Evolutionary conservation across 2,329 filamentous ascomycete genomes (phyloP).

Genomic region (Colletotrichum sp.): DNA sequence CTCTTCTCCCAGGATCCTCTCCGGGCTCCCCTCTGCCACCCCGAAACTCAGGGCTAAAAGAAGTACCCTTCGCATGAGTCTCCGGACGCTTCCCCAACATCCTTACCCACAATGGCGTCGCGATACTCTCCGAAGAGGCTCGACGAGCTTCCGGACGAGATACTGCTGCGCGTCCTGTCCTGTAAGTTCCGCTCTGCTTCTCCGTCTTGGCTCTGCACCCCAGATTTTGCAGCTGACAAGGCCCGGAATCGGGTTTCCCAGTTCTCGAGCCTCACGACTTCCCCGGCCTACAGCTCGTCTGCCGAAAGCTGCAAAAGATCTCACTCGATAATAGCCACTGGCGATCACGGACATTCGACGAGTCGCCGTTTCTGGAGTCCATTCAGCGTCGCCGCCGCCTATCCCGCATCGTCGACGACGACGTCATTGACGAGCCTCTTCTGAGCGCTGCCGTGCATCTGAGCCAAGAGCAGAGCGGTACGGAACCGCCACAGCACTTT

Average conservation of each 20-base stretch:
- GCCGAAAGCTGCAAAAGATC: conserved; percentile 66
- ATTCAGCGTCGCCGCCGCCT: conserved; percentile 58
- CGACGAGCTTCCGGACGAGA: conserved; percentile 66
- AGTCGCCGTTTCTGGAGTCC: conserved; percentile 69
- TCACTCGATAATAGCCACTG: conserved; percentile 79
- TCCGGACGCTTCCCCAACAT: not conserved
- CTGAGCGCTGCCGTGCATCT: conserved; percentile 14
- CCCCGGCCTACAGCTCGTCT: conserved; percentile 72
- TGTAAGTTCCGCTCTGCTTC: conserved; percentile 14
- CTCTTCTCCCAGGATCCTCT: conserved; percentile 6
- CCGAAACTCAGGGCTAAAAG: not conserved
- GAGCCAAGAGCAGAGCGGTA: not conserved
- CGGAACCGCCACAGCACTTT: not conserved
- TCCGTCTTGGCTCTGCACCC: not conserved
- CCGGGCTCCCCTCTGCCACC: conserved; percentile 12
- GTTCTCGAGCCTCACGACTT: conserved; percentile 70
- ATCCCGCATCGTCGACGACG: not conserved
- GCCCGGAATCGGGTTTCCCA: conserved; percentile 32
- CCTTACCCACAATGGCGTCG: conserved; percentile 23
- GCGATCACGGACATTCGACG: conserved; percentile 75
- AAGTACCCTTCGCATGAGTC: not conserved
- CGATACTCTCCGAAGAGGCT: conserved; percentile 29
- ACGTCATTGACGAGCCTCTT: conserved; percentile 12
- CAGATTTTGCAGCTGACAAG: conserved; percentile 10
- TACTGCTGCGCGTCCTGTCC: conserved; percentile 53